A percentile compares a stretch with the other conserved stretches of the same genome.
These are phyloP conservation scores for Urochloa ruziziensis DNA, from an alignment of 176 grass and related monocot genomes.

Conservation along the genomic window DNA sequence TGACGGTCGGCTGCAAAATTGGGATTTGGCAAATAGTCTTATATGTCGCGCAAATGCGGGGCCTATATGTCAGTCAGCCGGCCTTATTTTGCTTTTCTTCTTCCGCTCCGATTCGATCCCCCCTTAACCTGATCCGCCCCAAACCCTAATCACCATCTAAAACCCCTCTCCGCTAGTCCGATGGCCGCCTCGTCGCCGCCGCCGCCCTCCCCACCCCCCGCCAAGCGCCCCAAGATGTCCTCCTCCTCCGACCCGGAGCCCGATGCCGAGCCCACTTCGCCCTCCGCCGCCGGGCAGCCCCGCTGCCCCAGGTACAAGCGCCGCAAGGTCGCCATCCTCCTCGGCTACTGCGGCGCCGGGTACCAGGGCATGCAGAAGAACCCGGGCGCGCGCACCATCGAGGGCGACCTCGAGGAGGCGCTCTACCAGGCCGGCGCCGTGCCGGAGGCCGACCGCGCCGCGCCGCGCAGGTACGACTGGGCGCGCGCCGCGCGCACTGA, in stretches of 20 bases:
- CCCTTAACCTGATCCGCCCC: constrained; percentile 3
- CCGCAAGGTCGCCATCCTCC: constrained; percentile 86
- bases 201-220: constrained; percentile 51
- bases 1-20: too few relatives aligned
- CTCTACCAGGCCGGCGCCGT: constrained; percentile 77
- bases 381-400: constrained; percentile 86
- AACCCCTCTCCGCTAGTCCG: constrained; percentile 29
- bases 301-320: constrained; percentile 74
- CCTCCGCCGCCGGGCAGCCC: constrained; percentile 39
- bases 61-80: background rate
- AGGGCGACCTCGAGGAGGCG: constrained; percentile 94
- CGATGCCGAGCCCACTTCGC: constrained; percentile 19
- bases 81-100: background rate
- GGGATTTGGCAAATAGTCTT: too few relatives aligned
- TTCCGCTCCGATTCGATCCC: constrained; percentile 18
- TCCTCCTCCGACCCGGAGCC: constrained; percentile 51
- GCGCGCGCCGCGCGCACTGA: constrained; percentile 87
- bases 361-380: constrained; percentile 99
- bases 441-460: constrained; percentile 56
- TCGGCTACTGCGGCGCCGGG: constrained; percentile 83
- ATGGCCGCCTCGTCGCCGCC: constrained; percentile 56
- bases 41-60: too few relatives aligned
- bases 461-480: constrained; percentile 73
- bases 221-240: constrained; percentile 83
- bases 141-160: constrained; percentile 54